A percentile compares a stretch with the other conserved stretches of the same genome.
These are phyloP conservation scores for Gynostemma pentaphyllum DNA, from an alignment of 306 rosid species.

Conservation along the genomic window DNA sequence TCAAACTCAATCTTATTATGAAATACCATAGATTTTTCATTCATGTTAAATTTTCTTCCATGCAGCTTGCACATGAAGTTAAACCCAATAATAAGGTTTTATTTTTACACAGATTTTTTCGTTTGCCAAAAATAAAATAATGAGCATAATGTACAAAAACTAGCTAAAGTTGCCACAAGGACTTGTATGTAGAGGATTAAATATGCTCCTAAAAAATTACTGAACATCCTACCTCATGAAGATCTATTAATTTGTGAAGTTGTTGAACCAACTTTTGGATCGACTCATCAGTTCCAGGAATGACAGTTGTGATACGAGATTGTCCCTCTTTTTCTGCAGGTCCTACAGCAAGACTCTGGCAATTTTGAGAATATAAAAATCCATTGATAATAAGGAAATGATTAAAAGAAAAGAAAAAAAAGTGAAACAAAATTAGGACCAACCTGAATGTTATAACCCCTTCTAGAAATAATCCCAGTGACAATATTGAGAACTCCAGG, in stretches of 20 bases:
- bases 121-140: no score
- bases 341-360: conserved; percentile 54
- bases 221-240: conserved; percentile 36
- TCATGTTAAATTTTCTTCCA: not conserved
- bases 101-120: no score
- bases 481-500: conserved; percentile 56
- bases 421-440: conserved; percentile 4
- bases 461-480: conserved; percentile 47
- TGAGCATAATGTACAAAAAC: not conserved
- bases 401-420: conserved; percentile 4
- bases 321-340: conserved; percentile 43
- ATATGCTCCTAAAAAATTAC: not conserved
- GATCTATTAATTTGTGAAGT: conserved; percentile 42
- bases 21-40: no score
- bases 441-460: conserved; percentile 63
- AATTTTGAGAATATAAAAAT: conserved; percentile 1
- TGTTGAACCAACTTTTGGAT: conserved; percentile 51
- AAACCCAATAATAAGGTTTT: not conserved
- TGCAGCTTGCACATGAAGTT: not conserved
- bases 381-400: not conserved
- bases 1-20: no score
- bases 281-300: conserved; percentile 50
- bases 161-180: not conserved
- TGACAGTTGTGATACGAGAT: conserved; percentile 52
- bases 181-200: not conserved